Evolutionary conservation across 805 yeast genomes (phyloP).

Genomic region (Candida sithepensis): DNA sequence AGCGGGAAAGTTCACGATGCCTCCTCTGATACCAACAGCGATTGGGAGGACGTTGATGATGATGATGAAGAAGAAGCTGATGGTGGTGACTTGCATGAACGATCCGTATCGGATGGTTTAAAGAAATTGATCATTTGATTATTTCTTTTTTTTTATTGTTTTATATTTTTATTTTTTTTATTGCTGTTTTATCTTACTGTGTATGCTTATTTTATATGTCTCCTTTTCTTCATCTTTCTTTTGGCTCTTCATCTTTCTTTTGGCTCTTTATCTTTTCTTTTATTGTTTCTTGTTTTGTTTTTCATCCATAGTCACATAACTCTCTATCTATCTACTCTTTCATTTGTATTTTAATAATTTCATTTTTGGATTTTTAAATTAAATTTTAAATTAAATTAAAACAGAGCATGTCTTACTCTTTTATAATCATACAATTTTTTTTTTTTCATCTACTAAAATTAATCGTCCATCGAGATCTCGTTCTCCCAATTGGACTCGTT

Average conservation of each 20-base stretch:
- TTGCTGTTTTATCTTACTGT: background rate
- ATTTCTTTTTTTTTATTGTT: background rate
- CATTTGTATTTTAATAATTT: background rate
- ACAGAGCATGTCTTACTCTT: too few species aligned
- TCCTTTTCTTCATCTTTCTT: too few species aligned
- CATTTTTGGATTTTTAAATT: background rate
- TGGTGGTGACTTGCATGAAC: constrained; percentile 15
- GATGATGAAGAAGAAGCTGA: constrained; percentile 29
- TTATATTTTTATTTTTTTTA: background rate
- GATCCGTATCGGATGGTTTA: background rate
- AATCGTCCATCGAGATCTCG: constrained; percentile 39
- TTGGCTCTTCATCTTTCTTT: too few species aligned
- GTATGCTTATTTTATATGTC: too few species aligned
- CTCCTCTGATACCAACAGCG: constrained; percentile 30
- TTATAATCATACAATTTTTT: background rate
- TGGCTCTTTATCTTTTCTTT: too few species aligned
- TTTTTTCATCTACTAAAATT: background rate
- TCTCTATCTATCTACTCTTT: too few species aligned
- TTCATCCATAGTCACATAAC: too few species aligned
- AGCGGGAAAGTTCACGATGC: constrained; percentile 4
- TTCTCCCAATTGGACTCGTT: constrained; percentile 50
- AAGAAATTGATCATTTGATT: background rate
- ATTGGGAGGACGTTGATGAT: constrained; percentile 27
- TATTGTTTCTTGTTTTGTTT: too few species aligned
- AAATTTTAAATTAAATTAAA: too few species aligned